These are phyloP conservation scores for Laetiporus sulphureus DNA, from an alignment of 1,284 basidiomycete genomes.

Conservation along the genomic window DNA sequence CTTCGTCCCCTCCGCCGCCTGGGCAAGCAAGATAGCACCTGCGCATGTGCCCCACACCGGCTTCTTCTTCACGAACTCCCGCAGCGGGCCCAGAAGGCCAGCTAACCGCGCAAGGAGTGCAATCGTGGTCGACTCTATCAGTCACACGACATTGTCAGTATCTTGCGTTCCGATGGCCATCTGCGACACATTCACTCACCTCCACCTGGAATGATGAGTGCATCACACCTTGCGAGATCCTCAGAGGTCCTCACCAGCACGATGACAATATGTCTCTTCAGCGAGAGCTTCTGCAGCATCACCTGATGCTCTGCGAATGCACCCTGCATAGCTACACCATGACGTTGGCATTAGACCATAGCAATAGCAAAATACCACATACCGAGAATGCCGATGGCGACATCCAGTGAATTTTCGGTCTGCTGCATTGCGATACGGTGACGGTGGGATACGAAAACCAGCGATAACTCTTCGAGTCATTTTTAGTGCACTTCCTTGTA, in stretches of 20 bases:
- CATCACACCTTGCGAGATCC: constrained; percentile 76
- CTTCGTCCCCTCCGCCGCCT: constrained; percentile 72
- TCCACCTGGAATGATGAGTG: constrained; percentile 89
- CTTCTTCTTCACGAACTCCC: constrained; percentile 59
- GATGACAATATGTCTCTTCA: constrained; percentile 38
- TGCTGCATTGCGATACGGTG: too few species aligned
- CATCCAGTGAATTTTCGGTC: too few species aligned
- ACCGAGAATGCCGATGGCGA: too few species aligned
- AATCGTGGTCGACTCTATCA: constrained; percentile 87
- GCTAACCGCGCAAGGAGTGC: constrained; percentile 77
- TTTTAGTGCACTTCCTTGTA: too few species aligned
- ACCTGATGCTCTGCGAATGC: constrained; percentile 88
- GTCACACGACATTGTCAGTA: constrained; percentile 1
- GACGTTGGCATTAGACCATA: too few species aligned
- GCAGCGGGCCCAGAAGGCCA: constrained; percentile 77
- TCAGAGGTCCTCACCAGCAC: constrained; percentile 72
- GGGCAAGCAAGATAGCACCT: constrained; percentile 87
- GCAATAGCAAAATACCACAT: too few species aligned
- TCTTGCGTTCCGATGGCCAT: too few species aligned
- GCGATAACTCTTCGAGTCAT: too few species aligned
- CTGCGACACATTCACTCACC: constrained; percentile 32
- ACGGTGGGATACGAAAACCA: too few species aligned
- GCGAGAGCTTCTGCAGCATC: constrained; percentile 54
- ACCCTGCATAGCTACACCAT: constrained; percentile 94
- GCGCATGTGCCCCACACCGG: constrained; percentile 97